A percentile compares a stretch with the other conserved stretches of the same genome.
These are phyloP conservation scores for Kitagawia praeruptora DNA, from an alignment of 129 eudicot genomes.

Conservation along the genomic window DNA sequence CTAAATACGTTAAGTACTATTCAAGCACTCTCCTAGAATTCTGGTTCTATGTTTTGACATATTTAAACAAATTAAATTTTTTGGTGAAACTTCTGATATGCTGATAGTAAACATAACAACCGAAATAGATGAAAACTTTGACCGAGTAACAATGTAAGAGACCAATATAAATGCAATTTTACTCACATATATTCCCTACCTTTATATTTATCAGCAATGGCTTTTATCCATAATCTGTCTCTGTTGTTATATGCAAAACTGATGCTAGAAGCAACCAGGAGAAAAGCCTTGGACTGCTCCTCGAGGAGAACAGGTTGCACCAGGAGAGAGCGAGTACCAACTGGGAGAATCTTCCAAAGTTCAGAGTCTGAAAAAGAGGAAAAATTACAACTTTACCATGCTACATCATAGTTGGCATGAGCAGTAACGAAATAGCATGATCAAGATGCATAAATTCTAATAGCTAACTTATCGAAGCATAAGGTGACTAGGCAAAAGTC, in stretches of 20 bases:
- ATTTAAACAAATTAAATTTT: not conserved
- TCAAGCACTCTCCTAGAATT: not conserved
- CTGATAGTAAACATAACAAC: not conserved
- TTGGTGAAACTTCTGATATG: not conserved
- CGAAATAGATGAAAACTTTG: not conserved
- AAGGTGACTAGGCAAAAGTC: not conserved
- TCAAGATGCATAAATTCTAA: not conserved
- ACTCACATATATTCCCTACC: constrained; percentile 21
- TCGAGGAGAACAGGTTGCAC: constrained; percentile 50
- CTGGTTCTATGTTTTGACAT: not conserved
- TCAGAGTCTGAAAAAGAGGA: constrained; percentile 40
- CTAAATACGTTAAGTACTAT: not conserved
- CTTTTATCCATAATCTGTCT: constrained; percentile 74
- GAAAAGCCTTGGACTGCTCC: constrained; percentile 38
- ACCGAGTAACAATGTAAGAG: not conserved
- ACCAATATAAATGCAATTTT: not conserved
- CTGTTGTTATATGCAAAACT: constrained; percentile 58
- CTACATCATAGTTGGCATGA: not conserved
- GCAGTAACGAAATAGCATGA: not conserved
- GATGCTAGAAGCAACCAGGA: constrained; percentile 68
- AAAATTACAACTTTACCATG: not conserved
- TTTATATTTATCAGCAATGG: constrained; percentile 59
- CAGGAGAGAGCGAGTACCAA: constrained; percentile 59
- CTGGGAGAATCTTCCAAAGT: constrained; percentile 58
- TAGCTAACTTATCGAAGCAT: not conserved